Evolutionary conservation across 2,329 filamentous ascomycete genomes (phyloP).

Genomic region (Trichophyton mentagrophytes): DNA sequence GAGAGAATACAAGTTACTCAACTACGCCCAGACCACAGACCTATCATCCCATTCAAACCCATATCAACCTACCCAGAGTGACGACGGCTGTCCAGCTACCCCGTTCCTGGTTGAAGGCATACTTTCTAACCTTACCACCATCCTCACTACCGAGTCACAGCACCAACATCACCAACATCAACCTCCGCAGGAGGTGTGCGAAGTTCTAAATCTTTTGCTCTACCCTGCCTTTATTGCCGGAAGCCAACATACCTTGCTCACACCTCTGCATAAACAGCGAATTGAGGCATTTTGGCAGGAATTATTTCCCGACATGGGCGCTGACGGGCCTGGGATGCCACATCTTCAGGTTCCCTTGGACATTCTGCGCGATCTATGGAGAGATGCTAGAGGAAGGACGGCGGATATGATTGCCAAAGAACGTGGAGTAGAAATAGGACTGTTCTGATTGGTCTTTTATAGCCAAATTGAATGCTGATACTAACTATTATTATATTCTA

Average conservation of each 20-base stretch:
- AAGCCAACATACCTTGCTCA: conserved; percentile 4
- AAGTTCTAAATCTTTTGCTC: conserved; percentile 9
- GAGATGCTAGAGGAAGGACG: background rate
- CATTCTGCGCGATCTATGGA: conserved; percentile 9
- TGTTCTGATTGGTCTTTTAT: conserved; percentile 3
- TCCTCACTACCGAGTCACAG: background rate
- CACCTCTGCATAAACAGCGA: background rate
- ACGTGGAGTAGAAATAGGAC: conserved; percentile 7
- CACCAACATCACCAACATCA: background rate
- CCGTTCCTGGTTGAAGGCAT: background rate
- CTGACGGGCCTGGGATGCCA: conserved; percentile 1
- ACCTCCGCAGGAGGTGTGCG: background rate
- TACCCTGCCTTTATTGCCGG: conserved; percentile 11
- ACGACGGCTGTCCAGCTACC: background rate
- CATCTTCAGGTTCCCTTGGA: conserved; percentile 6
- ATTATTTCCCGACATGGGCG: conserved; percentile 2
- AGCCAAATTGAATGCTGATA: too few relatives aligned
- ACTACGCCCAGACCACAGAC: background rate
- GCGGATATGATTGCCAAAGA: conserved; percentile 10
- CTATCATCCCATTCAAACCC: background rate
- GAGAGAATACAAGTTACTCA: conserved; percentile 1
- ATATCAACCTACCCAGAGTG: background rate
- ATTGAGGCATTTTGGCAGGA: conserved; percentile 9
- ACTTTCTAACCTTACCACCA: background rate
- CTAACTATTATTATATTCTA: too few relatives aligned